Evolutionary conservation across 2,329 filamentous ascomycete species (phyloP).

Genomic region (Sporothrix schenckii): DNA sequence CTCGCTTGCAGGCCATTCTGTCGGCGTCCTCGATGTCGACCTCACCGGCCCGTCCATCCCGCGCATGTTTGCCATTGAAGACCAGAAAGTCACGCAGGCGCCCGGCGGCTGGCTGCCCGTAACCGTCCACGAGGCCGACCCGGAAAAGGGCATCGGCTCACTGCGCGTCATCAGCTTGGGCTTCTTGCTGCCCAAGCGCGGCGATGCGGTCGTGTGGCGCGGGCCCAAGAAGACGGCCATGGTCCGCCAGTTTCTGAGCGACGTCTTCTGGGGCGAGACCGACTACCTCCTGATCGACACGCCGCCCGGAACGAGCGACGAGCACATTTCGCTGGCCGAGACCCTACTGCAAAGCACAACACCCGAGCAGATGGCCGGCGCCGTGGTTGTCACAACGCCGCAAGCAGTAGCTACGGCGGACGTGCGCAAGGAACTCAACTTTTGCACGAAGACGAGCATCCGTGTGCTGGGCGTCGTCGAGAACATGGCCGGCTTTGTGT

Average conservation of each 20-base stretch:
- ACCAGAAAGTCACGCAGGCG: slow-evolving; percentile 85
- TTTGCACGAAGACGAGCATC: slow-evolving; percentile 82
- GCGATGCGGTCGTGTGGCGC: slow-evolving; percentile 94
- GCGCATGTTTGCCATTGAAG: slow-evolving; percentile 87
- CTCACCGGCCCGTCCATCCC: slow-evolving; percentile 96
- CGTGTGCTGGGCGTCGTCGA: slow-evolving; percentile 86
- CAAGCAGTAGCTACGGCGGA: slow-evolving; percentile 93
- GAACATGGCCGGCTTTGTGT: slow-evolving; percentile 96
- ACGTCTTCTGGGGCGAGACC: slow-evolving; percentile 84
- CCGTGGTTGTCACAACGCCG: slow-evolving; percentile 93
- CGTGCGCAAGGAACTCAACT: slow-evolving; percentile 92
- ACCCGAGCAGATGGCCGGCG: slow-evolving; percentile 74
- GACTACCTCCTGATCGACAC: slow-evolving; percentile 96
- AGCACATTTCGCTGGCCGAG: slow-evolving; percentile 93
- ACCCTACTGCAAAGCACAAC: slow-evolving; percentile 69
- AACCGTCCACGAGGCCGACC: slow-evolving; percentile 68
- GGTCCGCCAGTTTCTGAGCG: slow-evolving; percentile 92
- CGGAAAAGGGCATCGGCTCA: slow-evolving; percentile 58
- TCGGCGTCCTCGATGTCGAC: slow-evolving; percentile 94
- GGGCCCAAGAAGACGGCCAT: slow-evolving; percentile 99
- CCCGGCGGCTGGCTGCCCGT: slow-evolving; percentile 93
- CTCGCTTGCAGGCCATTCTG: slow-evolving; percentile 79
- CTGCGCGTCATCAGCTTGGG: slow-evolving; percentile 89
- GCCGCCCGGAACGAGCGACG: slow-evolving; percentile 92
- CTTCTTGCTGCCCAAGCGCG: slow-evolving; percentile 79